Conservation (phyloP, 139 green algal genomes). For the Chlorella sp. region DNA sequence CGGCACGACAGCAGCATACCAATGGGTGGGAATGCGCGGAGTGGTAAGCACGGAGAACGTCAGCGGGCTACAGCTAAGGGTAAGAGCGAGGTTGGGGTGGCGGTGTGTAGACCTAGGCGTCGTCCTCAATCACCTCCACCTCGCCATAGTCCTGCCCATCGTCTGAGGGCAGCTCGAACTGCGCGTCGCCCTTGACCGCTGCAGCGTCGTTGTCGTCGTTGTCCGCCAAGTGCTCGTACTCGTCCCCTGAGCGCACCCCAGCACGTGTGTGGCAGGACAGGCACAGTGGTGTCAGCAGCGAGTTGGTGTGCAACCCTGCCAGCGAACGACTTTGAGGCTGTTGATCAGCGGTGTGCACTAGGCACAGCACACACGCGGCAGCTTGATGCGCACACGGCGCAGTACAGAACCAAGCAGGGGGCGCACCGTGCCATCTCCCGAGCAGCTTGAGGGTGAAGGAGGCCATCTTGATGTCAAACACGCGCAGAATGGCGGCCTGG, state of each 20-base stretch:
- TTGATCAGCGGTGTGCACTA: too few relatives aligned
- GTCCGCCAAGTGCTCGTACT: constrained; percentile 25
- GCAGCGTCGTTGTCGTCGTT: constrained; percentile 23
- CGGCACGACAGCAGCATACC: too few relatives aligned
- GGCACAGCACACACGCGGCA: too few relatives aligned
- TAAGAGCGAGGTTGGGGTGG: too few relatives aligned
- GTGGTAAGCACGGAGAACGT: too few relatives aligned
- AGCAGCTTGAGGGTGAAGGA: constrained; percentile 68
- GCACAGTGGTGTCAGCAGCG: background rate
- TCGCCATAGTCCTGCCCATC: background rate
- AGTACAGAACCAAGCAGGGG: background rate
- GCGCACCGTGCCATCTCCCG: constrained; percentile 39
- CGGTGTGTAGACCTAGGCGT: background rate
- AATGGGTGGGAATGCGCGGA: too few relatives aligned
- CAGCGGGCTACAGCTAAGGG: too few relatives aligned
- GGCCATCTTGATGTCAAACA: constrained; percentile 85
- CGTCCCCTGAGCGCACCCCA: constrained; percentile 2
- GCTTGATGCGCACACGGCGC: background rate
- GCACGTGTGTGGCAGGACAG: too few relatives aligned
- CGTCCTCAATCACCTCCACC: constrained; percentile 12
- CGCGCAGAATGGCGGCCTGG: constrained; percentile 73
- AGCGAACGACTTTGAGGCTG: too few relatives aligned
- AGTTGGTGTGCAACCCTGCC: background rate
- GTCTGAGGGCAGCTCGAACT: constrained; percentile 1
- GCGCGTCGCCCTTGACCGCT: background rate